Base-by-base conservation (phyloP, 192 early-diverging fungal species). In the Coemansia aciculifera region DNA sequence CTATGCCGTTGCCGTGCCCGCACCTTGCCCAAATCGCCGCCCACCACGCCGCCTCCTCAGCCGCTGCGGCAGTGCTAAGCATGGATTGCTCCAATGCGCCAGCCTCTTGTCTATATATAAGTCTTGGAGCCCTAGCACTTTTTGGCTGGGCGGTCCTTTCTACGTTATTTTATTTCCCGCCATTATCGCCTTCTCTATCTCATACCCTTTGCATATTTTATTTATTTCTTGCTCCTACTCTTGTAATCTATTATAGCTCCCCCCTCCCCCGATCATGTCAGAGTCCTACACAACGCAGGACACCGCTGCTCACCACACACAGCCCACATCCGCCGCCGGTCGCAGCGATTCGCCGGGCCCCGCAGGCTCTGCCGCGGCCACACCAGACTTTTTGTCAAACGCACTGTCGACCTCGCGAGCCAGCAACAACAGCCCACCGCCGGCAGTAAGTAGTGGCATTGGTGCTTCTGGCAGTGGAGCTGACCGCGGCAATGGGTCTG, bases 221-320 rank as follows among this genome's bases (percentile, higher is more conserved):
- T 56, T 61, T 13, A 7, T 27, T 48, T 42, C 29, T n/a, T 31
- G 52, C 36, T 11, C 39, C 29, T 12, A 15, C 63, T 24, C 43
- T 13, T 37, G 37, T 63, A 29, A 13, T 44, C 60, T 48, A 24
- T 51, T 15, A 12, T 69, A 46, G n/a, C 27, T 27, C 27, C 1
- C 34, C 34, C 34, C 7, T 5, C 34, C 31, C 38, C 38, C 31
- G 27, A 56, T 17, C 21, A 83, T 83, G 80, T 69, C 80, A 29
- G 76, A 83, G 68, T 66, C 80, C 1, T 83, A 72, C 72, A 73
- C 80, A 32, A 77, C 69, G 34, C 76, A 74, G 63, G 80, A 75
- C 72, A 83, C 56, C 29, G 54, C 80, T 15, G 66, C 75, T n/a
- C 75, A 77, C 64, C 80, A 46, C 67, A 49, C 68, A 19, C 75